phyloP scores from a whole-genome alignment of 768 basidiomycete species.

The Termitomyces sp. region DNA sequence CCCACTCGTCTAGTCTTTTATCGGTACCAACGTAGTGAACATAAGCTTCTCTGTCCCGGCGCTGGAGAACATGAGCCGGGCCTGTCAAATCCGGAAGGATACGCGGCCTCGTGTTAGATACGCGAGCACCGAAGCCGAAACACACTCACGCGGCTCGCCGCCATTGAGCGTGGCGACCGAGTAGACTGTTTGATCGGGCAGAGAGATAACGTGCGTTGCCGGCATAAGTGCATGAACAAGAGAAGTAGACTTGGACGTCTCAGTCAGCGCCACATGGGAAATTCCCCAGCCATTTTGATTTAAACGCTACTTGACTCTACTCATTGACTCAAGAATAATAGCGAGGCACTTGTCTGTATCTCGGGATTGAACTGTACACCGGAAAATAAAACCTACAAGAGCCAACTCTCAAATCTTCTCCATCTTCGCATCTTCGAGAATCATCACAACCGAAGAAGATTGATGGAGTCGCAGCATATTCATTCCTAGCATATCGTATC shows the following conservation, averaged over 20 bases:
- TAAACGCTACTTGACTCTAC: background rate
- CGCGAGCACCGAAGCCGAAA: conserved; percentile 6
- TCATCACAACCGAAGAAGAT: background rate
- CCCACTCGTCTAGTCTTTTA: conserved; percentile 74
- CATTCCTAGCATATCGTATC: conserved; percentile 9
- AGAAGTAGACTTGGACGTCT: background rate
- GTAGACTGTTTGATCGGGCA: conserved; percentile 20
- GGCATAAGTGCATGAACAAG: conserved; percentile 16
- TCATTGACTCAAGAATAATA: background rate
- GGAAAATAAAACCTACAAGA: background rate
- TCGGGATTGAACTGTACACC: background rate
- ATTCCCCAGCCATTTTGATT: background rate
- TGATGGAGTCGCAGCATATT: conserved; percentile 5
- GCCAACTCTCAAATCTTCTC: background rate
- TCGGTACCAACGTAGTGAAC: conserved; percentile 72
- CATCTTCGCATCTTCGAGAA: background rate
- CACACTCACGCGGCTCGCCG: conserved; percentile 17
- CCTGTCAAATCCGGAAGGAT: conserved; percentile 21
- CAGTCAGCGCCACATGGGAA: conserved; percentile 7
- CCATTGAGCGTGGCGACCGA: conserved; percentile 27
- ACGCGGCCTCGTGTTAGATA: conserved; percentile 12
- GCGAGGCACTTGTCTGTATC: background rate
- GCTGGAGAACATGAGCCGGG: conserved; percentile 48
- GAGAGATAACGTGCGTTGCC: conserved; percentile 20
- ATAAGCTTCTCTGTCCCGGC: conserved; percentile 46